phyloP scores from a whole-genome alignment of 2,329 filamentous ascomycete species.

The Ceratocystis cacaofunesta region DNA sequence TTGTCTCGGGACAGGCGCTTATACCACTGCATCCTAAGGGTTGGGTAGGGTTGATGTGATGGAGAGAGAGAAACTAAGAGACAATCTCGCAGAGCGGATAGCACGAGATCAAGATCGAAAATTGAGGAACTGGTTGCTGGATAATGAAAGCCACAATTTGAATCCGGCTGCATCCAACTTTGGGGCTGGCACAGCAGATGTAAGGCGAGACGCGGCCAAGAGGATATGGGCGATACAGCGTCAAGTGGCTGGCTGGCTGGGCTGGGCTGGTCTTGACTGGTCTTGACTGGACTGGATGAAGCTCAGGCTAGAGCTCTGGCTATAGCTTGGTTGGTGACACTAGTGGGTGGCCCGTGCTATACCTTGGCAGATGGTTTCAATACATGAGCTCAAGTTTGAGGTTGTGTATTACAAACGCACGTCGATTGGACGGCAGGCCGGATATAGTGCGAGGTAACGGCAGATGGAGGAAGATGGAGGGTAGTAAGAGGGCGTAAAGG shows the following conservation, averaged over 20 bases:
- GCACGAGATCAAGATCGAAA: not conserved
- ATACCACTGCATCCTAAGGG: slow-evolving; percentile 23
- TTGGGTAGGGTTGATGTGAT: slow-evolving; percentile 23
- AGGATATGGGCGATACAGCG: not conserved
- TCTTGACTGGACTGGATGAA: not conserved
- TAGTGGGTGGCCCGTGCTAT: too few species aligned
- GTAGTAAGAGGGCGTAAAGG: not conserved
- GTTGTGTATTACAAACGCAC: too few species aligned
- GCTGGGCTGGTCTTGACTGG: not conserved
- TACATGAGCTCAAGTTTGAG: too few species aligned
- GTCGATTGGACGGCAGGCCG: too few species aligned
- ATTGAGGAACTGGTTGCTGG: not conserved
- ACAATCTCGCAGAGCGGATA: not conserved
- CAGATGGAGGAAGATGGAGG: too few species aligned
- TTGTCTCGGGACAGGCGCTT: slow-evolving; percentile 17
- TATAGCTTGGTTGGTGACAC: too few species aligned
- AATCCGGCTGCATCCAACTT: not conserved
- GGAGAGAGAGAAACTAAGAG: not conserved
- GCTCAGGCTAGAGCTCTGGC: too few species aligned
- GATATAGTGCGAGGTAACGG: too few species aligned
- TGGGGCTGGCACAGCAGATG: not conserved
- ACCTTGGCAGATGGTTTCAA: too few species aligned
- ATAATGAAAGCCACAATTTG: not conserved
- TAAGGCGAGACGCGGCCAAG: not conserved
- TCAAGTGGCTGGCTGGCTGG: not conserved